phyloP scores from a whole-genome alignment of 2,329 filamentous ascomycete species.

The Fusarium drepaniforme region DNA sequence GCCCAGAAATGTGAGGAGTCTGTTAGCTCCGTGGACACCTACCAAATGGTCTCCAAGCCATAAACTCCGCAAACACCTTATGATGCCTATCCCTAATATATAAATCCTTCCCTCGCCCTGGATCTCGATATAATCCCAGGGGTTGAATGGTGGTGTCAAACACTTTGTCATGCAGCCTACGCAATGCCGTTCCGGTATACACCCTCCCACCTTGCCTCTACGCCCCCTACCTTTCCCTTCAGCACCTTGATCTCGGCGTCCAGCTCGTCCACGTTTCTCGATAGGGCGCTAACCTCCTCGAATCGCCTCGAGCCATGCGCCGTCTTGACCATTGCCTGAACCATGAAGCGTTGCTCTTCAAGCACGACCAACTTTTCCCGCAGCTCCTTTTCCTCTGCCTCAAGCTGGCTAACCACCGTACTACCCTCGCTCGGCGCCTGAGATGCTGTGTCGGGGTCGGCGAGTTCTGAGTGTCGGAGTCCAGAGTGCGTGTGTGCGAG shows the following conservation, averaged over 20 bases:
- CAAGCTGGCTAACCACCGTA: constrained; percentile 70
- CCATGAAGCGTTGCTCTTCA: constrained; percentile 92
- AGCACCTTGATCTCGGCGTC: constrained; percentile 80
- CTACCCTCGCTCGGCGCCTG: constrained; percentile 62
- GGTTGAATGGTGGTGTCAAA: background rate
- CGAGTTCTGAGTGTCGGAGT: constrained; percentile 61
- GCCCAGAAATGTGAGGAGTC: constrained; percentile 8
- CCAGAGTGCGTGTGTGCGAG: constrained; percentile 51
- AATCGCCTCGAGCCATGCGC: constrained; percentile 83
- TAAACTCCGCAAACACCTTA: constrained; percentile 49
- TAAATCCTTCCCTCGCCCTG: background rate
- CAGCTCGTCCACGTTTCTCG: constrained; percentile 85
- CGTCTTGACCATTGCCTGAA: constrained; percentile 84
- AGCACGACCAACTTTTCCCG: constrained; percentile 85
- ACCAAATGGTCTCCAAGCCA: constrained; percentile 14
- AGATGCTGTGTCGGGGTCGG: constrained; percentile 59
- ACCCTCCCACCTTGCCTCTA: constrained; percentile 72
- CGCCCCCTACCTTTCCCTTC: constrained; percentile 71
- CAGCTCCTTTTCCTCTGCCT: constrained; percentile 86
- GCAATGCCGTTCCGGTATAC: constrained; percentile 56
- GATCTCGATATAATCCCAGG: background rate
- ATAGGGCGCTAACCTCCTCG: constrained; percentile 86
- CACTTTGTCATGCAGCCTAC: constrained; percentile 15
- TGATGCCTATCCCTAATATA: constrained; percentile 45
- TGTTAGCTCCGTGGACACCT: constrained; percentile 9